Conservation (phyloP, 192 early-diverging fungal species). For the Rhizoclosmatium globosum region DNA sequence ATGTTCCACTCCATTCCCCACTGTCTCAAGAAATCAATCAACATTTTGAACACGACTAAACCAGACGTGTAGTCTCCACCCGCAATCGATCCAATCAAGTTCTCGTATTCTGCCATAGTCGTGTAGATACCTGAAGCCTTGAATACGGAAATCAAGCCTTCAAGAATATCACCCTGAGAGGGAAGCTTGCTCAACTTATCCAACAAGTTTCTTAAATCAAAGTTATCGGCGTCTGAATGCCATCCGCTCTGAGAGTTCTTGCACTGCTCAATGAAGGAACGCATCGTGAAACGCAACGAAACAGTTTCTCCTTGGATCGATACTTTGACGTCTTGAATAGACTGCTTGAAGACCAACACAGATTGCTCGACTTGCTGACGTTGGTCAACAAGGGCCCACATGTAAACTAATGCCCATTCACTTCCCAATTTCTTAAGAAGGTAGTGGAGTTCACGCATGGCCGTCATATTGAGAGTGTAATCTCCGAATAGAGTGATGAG, state of each 20-base stretch:
- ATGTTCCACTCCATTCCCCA: conserved; percentile 45
- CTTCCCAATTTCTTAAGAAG: conserved; percentile 28
- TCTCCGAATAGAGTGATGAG: conserved; percentile 34
- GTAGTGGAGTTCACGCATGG: conserved; percentile 35
- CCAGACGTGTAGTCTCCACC: conserved; percentile 30
- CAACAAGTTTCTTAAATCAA: conserved; percentile 28
- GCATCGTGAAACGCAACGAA: conserved; percentile 28
- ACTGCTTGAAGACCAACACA: conserved; percentile 23
- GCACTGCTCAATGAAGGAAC: conserved; percentile 38
- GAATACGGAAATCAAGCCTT: conserved; percentile 15
- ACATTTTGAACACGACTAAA: conserved; percentile 33
- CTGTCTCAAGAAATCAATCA: conserved; percentile 34
- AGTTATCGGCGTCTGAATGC: conserved; percentile 20
- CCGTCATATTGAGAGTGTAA: conserved; percentile 28
- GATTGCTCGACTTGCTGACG: conserved; percentile 34
- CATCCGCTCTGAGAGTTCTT: conserved; percentile 30
- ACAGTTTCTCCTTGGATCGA: conserved; percentile 7
- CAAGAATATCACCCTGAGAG: conserved; percentile 8
- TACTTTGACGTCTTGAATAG: conserved; percentile 19
- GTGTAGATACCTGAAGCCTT: conserved; percentile 34
- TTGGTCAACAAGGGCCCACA: conserved; percentile 37
- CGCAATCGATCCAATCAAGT: conserved; percentile 35
- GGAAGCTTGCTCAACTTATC: conserved; percentile 31
- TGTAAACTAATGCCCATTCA: conserved; percentile 30
- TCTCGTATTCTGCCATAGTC: conserved; percentile 26